Percentiles rank a stretch among this genome's conserved stretches.
phyloP scores from a whole-genome alignment of 805 yeast species.

The Komagataella kurtzmanii region DNA sequence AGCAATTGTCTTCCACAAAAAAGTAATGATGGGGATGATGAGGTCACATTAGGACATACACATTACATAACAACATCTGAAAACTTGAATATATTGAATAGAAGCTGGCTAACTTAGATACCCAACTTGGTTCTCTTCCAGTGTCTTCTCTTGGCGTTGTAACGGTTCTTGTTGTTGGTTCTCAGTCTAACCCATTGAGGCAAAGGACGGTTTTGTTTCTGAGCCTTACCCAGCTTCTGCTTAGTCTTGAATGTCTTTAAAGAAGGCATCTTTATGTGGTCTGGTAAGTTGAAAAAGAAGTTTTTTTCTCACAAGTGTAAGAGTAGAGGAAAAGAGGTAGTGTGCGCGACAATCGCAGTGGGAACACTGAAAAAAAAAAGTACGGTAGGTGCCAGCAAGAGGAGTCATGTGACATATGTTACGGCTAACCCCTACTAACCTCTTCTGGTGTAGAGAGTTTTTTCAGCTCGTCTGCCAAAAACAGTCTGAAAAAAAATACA shows the following conservation, averaged over 20 bases:
- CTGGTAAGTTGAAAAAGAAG: not conserved
- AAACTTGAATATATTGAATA: not conserved
- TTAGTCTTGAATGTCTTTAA: slow-evolving; percentile 94
- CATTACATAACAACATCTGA: not conserved
- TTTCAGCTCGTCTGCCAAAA: not conserved
- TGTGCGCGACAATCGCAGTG: not conserved
- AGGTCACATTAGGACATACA: not conserved
- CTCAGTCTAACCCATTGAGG: slow-evolving; percentile 99
- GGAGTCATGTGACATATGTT: not conserved
- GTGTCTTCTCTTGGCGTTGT: slow-evolving; percentile 99
- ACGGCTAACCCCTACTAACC: not conserved
- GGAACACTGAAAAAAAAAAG: not conserved
- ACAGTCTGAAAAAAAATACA: not conserved
- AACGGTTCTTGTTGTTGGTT: slow-evolving; percentile 95
- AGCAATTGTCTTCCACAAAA: not conserved
- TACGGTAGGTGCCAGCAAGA: no score
- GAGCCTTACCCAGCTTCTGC: slow-evolving; percentile 98
- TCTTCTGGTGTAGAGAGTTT: slow-evolving; percentile 8
- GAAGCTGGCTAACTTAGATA: slow-evolving; percentile 47
- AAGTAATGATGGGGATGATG: not conserved
- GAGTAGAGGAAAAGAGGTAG: slow-evolving; percentile 5
- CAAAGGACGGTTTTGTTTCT: slow-evolving; percentile 98
- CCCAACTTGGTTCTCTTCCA: slow-evolving; percentile 99
- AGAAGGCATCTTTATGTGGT: slow-evolving; percentile 21
- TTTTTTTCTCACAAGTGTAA: slow-evolving; percentile 2